A percentile compares a stretch with the other conserved stretches of the same genome.
Evolutionary conservation across 768 basidiomycete species (phyloP).

Genomic region (Lactifluus echinatus): DNA sequence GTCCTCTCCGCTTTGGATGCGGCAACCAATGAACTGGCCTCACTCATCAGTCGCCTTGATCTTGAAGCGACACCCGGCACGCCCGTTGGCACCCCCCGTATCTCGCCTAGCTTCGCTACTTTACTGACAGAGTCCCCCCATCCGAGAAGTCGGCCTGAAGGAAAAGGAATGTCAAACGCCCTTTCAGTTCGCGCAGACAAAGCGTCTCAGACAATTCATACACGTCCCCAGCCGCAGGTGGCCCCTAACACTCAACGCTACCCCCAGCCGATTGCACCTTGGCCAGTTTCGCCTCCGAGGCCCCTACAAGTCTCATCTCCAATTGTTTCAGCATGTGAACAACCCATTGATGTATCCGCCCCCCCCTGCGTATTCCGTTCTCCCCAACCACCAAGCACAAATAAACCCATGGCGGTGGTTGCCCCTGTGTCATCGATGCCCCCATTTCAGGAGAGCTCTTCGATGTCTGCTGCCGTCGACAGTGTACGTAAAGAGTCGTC

Average conservation of each 20-base stretch:
- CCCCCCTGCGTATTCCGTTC: neutral
- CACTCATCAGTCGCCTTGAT: slow-evolving; percentile 72
- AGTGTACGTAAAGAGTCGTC: neutral
- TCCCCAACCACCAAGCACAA: neutral
- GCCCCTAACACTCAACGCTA: slow-evolving; percentile 19
- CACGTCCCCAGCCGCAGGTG: slow-evolving; percentile 29
- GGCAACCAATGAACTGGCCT: slow-evolving; percentile 71
- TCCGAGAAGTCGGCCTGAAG: slow-evolving; percentile 29
- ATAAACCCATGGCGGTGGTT: neutral
- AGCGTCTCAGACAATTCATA: slow-evolving; percentile 39
- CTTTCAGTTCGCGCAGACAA: slow-evolving; percentile 29
- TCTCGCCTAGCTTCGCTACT: slow-evolving; percentile 22
- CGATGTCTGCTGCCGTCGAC: neutral
- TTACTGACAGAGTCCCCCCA: slow-evolving; percentile 17
- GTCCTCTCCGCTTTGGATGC: slow-evolving; percentile 66
- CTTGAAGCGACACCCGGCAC: slow-evolving; percentile 67
- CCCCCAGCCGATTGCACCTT: slow-evolving; percentile 56
- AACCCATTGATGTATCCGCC: neutral
- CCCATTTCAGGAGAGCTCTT: neutral
- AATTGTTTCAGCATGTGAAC: neutral
- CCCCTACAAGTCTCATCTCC: slow-evolving; percentile 24
- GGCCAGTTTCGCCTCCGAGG: slow-evolving; percentile 41
- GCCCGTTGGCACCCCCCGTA: slow-evolving; percentile 29
- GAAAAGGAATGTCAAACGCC: slow-evolving; percentile 27
- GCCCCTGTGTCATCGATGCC: neutral